Percentiles rank a stretch among this genome's conserved stretches.
These are phyloP conservation scores for Ophiostoma himal-ulmi DNA, from an alignment of 2,329 filamentous ascomycete species.

Conservation along the genomic window DNA sequence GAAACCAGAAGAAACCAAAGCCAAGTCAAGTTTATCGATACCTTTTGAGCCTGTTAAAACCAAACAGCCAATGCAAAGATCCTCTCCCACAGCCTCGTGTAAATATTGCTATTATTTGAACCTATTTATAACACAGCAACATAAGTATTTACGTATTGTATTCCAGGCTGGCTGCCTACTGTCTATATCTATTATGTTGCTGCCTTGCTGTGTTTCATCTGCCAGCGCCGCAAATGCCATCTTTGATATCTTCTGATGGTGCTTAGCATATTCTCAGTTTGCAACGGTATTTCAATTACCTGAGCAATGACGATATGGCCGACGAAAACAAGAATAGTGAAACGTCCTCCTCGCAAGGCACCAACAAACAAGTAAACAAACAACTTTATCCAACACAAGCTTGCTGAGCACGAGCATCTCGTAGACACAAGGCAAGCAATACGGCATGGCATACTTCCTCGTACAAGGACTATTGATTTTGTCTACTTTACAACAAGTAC, in stretches of 20 bases:
- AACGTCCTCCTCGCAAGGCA: not conserved
- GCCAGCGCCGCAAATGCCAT: not conserved
- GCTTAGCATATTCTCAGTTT: too few species aligned
- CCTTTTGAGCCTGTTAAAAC: not conserved
- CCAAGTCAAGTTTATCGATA: not conserved
- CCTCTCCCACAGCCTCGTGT: not conserved
- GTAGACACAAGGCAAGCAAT: not conserved
- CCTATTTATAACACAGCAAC: not conserved
- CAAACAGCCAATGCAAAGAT: not conserved
- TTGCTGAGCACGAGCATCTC: not conserved
- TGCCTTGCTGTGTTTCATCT: not conserved
- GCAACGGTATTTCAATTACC: too few species aligned
- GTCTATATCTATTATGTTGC: not conserved
- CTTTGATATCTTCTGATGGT: not conserved
- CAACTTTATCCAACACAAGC: not conserved
- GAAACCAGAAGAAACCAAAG: not conserved
- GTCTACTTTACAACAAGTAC: not conserved
- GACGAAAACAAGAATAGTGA: not conserved
- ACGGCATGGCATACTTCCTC: not conserved
- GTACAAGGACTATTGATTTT: not conserved
- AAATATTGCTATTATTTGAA: not conserved
- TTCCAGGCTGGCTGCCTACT: not conserved
- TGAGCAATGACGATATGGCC: not conserved
- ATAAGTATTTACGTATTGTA: not conserved
- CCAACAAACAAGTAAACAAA: slow-evolving; percentile 1